Evolutionary conservation across 2,329 filamentous ascomycete species (phyloP).

Genomic region (Talaromyces sp.): DNA sequence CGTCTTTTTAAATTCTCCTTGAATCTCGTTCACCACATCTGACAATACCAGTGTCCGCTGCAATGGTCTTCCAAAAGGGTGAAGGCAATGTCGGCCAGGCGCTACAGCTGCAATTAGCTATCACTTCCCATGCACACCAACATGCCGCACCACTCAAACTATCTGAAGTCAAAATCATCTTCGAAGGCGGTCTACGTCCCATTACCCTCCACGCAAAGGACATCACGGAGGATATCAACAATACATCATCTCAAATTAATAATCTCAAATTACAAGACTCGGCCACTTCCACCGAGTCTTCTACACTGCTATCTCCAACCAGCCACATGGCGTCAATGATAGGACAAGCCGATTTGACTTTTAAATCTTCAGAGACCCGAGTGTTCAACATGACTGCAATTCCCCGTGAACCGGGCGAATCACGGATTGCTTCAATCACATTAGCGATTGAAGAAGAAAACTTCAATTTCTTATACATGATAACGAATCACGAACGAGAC

Average conservation of each 20-base stretch:
- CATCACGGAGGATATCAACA: conserved; percentile 26
- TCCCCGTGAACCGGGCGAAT: conserved; percentile 78
- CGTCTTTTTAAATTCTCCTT: conserved; percentile 26
- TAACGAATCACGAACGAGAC: conserved; percentile 41
- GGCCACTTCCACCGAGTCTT: conserved; percentile 29
- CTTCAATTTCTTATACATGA: conserved; percentile 67
- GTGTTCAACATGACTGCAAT: conserved; percentile 71
- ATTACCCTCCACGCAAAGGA: conserved; percentile 42
- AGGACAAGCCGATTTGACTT: conserved; percentile 62
- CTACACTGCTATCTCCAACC: conserved; percentile 34
- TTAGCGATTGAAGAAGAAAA: conserved; percentile 62
- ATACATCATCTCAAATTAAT: conserved; percentile 30
- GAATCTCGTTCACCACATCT: conserved; percentile 19
- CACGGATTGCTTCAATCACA: conserved; percentile 62
- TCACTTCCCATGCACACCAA: conserved; percentile 50
- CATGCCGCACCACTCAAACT: conserved; percentile 49
- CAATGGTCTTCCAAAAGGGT: conserved; percentile 53
- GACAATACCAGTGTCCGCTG: conserved; percentile 45
- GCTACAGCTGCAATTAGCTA: conserved; percentile 55
- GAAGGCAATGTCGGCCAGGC: conserved; percentile 62
- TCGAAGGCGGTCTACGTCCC: conserved; percentile 51
- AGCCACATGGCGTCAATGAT: conserved; percentile 45
- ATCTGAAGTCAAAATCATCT: conserved; percentile 51
- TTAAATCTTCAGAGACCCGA: conserved; percentile 65
- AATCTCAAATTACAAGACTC: conserved; percentile 38